Evolutionary conservation across 2,329 filamentous ascomycete species (phyloP).

Genomic region (Botrytis aclada): DNA sequence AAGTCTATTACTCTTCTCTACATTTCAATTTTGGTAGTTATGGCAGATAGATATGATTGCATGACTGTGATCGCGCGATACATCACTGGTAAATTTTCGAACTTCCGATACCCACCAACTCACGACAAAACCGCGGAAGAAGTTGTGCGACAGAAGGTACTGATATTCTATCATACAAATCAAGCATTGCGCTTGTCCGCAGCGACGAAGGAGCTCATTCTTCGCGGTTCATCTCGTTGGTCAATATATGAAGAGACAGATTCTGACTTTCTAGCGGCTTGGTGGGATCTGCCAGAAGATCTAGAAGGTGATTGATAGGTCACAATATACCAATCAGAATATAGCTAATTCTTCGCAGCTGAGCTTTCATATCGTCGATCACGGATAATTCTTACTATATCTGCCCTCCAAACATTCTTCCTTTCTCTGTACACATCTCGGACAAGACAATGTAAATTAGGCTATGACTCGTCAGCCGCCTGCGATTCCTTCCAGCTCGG

Average conservation of each 20-base stretch:
- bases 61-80: conserved; percentile 53
- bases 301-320: conserved; percentile 55
- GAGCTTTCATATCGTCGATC: conserved; percentile 65
- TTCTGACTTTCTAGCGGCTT: conserved; percentile 47
- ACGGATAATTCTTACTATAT: conserved; percentile 65
- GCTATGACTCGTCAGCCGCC: conserved; percentile 68
- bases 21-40: conserved; percentile 63
- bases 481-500: conserved; percentile 78
- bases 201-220: conserved; percentile 63
- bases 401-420: conserved; percentile 68
- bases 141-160: conserved; percentile 64
- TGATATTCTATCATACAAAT: conserved; percentile 64
- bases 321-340: background rate
- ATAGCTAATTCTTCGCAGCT: conserved; percentile 42
- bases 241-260: conserved; percentile 34
- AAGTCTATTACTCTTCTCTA: conserved; percentile 54
- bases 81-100: conserved; percentile 45
- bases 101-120: conserved; percentile 54
- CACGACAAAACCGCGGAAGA: conserved; percentile 56
- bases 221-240: conserved; percentile 56
- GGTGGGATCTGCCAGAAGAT: conserved; percentile 70
- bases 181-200: conserved; percentile 57
- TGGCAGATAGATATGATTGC: conserved; percentile 73
- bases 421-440: conserved; percentile 64
- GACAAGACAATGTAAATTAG: conserved; percentile 66